Evolutionary conservation across 1,139 yeast genomes (phyloP), one percentile per base, ranked within the genome.

Genomic region (Kluyveromyces sp.): DNA sequence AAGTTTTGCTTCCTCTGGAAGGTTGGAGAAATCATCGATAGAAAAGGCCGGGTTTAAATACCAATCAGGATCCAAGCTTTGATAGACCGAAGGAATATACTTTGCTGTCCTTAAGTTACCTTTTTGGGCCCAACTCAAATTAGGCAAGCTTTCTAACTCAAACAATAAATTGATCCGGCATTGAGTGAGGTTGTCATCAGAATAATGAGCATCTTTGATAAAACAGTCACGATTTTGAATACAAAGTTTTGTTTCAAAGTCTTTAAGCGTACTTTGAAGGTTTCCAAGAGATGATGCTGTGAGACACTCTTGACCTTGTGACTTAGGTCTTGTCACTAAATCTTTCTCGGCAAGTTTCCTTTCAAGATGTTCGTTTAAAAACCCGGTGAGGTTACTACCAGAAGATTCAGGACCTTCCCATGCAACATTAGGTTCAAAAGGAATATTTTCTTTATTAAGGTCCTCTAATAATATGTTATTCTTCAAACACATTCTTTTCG

Each of bases 71-170:
- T 52, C 53, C 4, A 60, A 28, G 26, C 39, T 40, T n/a, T 48
- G 45, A 42, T 63, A 63, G 4, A 61, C 58, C 29, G 54, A 48
- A 6, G 50, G 40, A 37, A 52, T 49, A 43, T 61, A 63, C 39
- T 64, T 60, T 4, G 43, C 42, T 44, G 55, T 53, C 45, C 66
- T 54, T 25, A 61, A 46, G 45, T 60, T 61, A 10, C 50, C 47
- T 6, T 33, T 36, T 7, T 53, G 55, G 2, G 32, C 25, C 37
- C 42, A 34, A 30, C 29, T 32, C n/a, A 35, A 34, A 38, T 54
- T 53, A 4, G 41, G 46, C 4, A 54, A 47, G 57, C 61, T 52
- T 44, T 63, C 66, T 25, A 63, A 40, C 30, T 63, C 66, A 41
- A 63, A 63, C 7, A 63, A 48, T 37, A 63, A 57, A 27, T 45